Evolutionary conservation across 345 rosid species (phyloP), one percentile per base, ranked within the genome.

Genomic region (Eutrema yunnanense): DNA sequence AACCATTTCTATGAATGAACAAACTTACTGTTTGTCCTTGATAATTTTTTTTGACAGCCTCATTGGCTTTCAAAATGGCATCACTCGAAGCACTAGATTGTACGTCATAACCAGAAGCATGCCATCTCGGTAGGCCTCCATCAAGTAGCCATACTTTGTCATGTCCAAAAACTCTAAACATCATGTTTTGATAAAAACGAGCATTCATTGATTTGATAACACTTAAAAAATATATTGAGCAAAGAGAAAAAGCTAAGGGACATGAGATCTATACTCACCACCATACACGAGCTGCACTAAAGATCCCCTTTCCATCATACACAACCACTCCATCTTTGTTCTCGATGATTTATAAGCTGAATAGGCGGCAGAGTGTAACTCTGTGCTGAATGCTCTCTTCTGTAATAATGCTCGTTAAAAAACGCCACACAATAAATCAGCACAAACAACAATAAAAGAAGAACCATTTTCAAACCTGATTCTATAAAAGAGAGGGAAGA

Each of bases 251-350:
- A 9, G 29, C 40, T 29, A 19, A 51, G 38, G 38, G 56, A 48
- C 27, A 34, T 27, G 13, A 58, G 56, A 56, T 54, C 32, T 52
- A 52, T 6, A 82, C 98, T 81, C 80, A 96, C 99, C 99, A 96
- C 97, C 98, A 92, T 52, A 92, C 95, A 65, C 99, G 99, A 74
- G 99, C 95, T 53, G 99, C 98, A 76, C 99, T 92, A 72, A 90
- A 96, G 82, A 92, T 72, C 34, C 98, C 99, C 82, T 90, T 92
- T 62, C 92, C 99, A 85, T 96, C 99, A 76, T 96, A 96, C 77
- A 96, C 99, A 75, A 96, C 92, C 34, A 96, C 59, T 29, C 87
- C 95, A 78, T 96, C 92, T 54, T 89, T 87, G 80, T 96, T 96
- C 37, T 86, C 81, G 52, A 96, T 90, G 67, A 44, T 64, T 14